Conservation (phyloP, 140 eudicot genomes). For the Senecio squalidus region DNA sequence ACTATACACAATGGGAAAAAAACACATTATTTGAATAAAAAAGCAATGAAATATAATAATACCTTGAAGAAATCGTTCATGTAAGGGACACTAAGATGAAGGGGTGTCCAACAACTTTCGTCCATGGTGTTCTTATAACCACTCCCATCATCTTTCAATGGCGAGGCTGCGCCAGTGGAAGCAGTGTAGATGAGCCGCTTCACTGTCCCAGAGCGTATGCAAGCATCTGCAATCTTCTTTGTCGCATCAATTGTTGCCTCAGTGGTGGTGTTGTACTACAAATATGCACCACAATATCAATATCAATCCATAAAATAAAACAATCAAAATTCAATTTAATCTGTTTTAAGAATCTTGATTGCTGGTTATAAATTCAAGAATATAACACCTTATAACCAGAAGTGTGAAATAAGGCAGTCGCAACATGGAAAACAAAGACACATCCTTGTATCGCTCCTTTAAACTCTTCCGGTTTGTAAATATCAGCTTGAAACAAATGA, state of each 20-base stretch:
- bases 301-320: background rate
- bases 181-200: constrained; percentile 52
- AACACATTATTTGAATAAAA: background rate
- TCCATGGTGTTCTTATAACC: constrained; percentile 41
- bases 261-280: constrained; percentile 28
- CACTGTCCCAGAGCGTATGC: constrained; percentile 49
- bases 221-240: constrained; percentile 29
- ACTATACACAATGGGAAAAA: too few relatives aligned
- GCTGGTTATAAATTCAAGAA: background rate
- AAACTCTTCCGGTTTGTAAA: constrained; percentile 39
- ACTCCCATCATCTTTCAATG: constrained; percentile 47
- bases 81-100: constrained; percentile 23
- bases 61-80: constrained; percentile 8
- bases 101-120: constrained; percentile 64
- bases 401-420: constrained; percentile 26
- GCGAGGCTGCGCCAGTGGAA: constrained; percentile 28
- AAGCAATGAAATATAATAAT: background rate
- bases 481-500: constrained; percentile 56
- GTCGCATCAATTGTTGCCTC: constrained; percentile 49
- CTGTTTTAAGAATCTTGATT: background rate
- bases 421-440: constrained; percentile 46
- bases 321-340: background rate
- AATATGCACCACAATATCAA: background rate
- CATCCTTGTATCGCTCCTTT: constrained; percentile 49
- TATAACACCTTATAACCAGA: constrained; percentile 22